Evolutionary conservation across 2,329 filamentous ascomycete genomes (phyloP).

Genomic region (Dactylonectria macrodidyma): DNA sequence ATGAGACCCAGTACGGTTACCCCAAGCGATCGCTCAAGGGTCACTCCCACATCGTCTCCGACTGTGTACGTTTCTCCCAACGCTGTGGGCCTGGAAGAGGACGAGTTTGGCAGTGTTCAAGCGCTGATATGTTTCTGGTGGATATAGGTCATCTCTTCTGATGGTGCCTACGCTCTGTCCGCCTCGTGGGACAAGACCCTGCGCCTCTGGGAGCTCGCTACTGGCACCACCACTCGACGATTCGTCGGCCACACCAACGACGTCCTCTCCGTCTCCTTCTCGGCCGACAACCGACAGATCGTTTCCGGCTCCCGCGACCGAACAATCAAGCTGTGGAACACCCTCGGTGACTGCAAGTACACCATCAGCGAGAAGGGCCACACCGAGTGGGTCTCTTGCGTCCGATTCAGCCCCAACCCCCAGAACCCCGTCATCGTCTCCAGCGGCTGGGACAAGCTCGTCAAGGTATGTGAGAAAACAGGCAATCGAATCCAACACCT

Average conservation of each 20-base stretch:
- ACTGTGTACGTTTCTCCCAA: constrained; percentile 84
- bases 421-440: constrained; percentile 99
- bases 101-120: constrained; percentile 15
- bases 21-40: constrained; percentile 99
- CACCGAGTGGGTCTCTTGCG: constrained; percentile 99
- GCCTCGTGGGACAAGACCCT: constrained; percentile 99
- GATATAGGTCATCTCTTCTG: constrained; percentile 94
- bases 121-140: constrained; percentile 43
- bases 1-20: constrained; percentile 98
- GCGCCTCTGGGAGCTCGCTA: constrained; percentile 98
- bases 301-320: constrained; percentile 98
- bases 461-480: constrained; percentile 85
- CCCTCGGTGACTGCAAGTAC: constrained; percentile 99
- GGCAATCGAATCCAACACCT: neutral
- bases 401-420: constrained; percentile 99
- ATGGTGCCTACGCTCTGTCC: constrained; percentile 98
- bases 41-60: constrained; percentile 99
- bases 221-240: constrained; percentile 95
- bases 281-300: constrained; percentile 99
- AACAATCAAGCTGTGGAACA: constrained; percentile 99
- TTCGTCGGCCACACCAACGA: constrained; percentile 99
- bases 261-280: constrained; percentile 99
- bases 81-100: constrained; percentile 12
- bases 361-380: constrained; percentile 99
- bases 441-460: constrained; percentile 99